phyloP scores from a whole-genome alignment of 2,329 filamentous ascomycete species.

The Epichloe amarillans region DNA sequence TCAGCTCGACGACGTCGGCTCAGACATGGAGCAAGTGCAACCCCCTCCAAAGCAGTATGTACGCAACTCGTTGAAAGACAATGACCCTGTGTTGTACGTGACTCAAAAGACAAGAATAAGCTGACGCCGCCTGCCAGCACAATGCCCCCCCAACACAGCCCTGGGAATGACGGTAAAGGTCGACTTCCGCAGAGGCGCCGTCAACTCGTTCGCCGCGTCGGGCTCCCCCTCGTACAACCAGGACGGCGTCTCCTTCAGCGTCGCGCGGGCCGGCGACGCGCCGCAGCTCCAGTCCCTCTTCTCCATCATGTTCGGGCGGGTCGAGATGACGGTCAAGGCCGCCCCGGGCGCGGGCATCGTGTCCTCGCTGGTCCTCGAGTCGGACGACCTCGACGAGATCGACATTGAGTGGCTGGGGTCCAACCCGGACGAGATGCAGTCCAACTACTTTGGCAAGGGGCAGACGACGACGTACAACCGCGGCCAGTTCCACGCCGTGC shows the following conservation, averaged over 20 bases:
- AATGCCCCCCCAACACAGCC: slow-evolving; percentile 64
- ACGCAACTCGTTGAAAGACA: slow-evolving; percentile 3
- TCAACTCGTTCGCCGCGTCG: slow-evolving; percentile 63
- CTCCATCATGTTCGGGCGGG: slow-evolving; percentile 98
- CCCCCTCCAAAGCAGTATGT: slow-evolving; percentile 21
- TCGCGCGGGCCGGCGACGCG: slow-evolving; percentile 64
- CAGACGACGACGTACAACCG: slow-evolving; percentile 76
- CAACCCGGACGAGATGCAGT: slow-evolving; percentile 66
- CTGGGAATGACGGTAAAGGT: slow-evolving; percentile 71
- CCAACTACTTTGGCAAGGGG: slow-evolving; percentile 95
- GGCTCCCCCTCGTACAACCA: slow-evolving; percentile 61
- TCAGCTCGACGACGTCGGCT: slow-evolving; percentile 14
- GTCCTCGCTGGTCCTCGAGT: slow-evolving; percentile 81
- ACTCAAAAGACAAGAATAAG: no score
- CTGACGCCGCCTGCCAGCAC: slow-evolving; percentile 21
- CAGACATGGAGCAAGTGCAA: slow-evolving; percentile 30
- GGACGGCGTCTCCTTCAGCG: slow-evolving; percentile 71
- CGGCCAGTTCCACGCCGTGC: slow-evolving; percentile 60
- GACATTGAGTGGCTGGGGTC: slow-evolving; percentile 94
- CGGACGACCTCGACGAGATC: slow-evolving; percentile 87
- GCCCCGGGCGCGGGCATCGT: slow-evolving; percentile 87
- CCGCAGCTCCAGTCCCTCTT: slow-evolving; percentile 81
- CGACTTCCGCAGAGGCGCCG: slow-evolving; percentile 68
- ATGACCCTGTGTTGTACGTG: no score
- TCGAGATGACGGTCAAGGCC: slow-evolving; percentile 73